Conservation (phyloP, 768 basidiomycete genomes). For the Mycena venus region DNA sequence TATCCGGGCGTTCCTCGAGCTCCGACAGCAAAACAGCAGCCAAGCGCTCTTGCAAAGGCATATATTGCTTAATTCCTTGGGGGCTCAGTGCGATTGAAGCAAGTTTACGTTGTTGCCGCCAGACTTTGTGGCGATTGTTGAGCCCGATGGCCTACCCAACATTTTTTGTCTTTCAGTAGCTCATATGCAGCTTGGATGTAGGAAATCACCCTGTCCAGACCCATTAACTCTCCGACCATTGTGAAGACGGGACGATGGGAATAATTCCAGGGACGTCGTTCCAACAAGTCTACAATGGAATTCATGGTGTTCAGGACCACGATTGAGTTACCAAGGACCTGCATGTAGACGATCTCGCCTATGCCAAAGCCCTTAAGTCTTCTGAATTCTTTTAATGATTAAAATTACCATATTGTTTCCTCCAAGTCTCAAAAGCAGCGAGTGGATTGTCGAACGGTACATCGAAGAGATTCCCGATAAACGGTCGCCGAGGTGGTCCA, state of each 20-base stretch:
- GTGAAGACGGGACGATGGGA: conserved; percentile 18
- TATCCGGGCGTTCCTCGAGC: not conserved
- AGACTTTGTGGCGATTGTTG: conserved; percentile 10
- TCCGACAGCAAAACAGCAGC: conserved; percentile 1
- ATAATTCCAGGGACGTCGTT: conserved; percentile 28
- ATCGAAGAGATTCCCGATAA: conserved; percentile 15
- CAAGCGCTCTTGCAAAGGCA: not conserved
- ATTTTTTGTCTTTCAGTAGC: no score
- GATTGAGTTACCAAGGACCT: conserved; percentile 41
- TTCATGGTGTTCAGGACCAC: conserved; percentile 37
- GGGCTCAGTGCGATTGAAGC: not conserved
- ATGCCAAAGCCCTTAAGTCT: not conserved
- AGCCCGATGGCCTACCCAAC: not conserved
- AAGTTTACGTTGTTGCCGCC: conserved; percentile 9
- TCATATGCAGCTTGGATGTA: not conserved
- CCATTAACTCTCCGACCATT: conserved; percentile 21
- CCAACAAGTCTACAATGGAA: conserved; percentile 37
- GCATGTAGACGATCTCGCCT: conserved; percentile 36
- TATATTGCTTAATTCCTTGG: not conserved
- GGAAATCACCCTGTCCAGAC: conserved; percentile 10
- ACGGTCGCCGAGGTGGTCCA: not conserved
- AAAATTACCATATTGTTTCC: not conserved
- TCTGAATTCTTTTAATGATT: no score
- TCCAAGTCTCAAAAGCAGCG: conserved; percentile 6
- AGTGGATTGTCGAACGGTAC: not conserved